Evolutionary conservation across 768 basidiomycete genomes (phyloP).

Genomic region (Pisolithus albus): DNA sequence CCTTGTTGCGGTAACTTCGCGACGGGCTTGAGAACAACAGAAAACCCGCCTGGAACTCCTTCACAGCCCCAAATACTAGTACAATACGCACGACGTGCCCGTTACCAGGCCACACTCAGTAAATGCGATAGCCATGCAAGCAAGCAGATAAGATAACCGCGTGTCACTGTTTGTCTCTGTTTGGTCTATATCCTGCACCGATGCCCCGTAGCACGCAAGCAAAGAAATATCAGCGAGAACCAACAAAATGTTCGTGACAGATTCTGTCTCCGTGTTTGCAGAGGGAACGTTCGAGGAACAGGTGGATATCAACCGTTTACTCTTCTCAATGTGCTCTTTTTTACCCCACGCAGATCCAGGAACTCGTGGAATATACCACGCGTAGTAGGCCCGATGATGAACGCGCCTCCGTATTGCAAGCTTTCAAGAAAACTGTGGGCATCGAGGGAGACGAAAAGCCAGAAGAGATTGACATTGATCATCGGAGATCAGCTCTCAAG

Average conservation of each 20-base stretch:
- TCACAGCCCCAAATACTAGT: too few relatives aligned
- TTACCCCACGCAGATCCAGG: conserved; percentile 49
- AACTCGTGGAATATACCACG: conserved; percentile 69
- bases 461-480: conserved; percentile 46
- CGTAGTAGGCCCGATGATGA: conserved; percentile 64
- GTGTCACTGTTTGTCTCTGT: conserved; percentile 15
- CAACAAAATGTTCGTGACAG: conserved; percentile 54
- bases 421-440: conserved; percentile 57
- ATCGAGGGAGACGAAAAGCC: conserved; percentile 45
- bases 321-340: neutral
- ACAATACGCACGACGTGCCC: neutral
- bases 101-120: neutral
- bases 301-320: conserved; percentile 32
- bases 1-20: too few relatives aligned
- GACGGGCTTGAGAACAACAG: too few relatives aligned
- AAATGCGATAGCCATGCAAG: neutral
- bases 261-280: conserved; percentile 78
- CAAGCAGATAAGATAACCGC: neutral
- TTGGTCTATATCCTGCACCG: conserved; percentile 6
- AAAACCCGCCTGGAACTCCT: too few relatives aligned
- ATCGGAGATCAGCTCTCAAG: conserved; percentile 49
- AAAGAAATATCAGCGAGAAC: conserved; percentile 5
- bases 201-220: neutral
- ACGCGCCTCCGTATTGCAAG: conserved; percentile 51
- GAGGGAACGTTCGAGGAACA: conserved; percentile 89